Percentiles rank a stretch among this genome's conserved stretches.
Evolutionary conservation across 2,329 filamentous ascomycete genomes (phyloP).

Genomic region (Hawksworthiomyces lignivorus): DNA sequence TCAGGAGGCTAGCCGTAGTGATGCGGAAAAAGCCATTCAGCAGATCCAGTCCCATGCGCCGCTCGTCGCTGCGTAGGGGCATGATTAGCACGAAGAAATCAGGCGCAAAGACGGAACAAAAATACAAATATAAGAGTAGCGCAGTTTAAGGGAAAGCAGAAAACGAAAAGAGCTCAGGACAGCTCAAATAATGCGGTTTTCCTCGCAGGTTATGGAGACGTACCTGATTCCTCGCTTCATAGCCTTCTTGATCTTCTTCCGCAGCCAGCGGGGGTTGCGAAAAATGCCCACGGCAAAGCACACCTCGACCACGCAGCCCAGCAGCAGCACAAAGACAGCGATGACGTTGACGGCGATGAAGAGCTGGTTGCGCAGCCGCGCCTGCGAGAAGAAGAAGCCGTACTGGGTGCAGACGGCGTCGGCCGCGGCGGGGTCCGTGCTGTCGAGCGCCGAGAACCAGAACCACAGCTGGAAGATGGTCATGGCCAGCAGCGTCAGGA

Average conservation of each 20-base stretch:
- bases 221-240: constrained; percentile 4
- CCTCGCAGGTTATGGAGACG: neutral
- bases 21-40: constrained; percentile 2
- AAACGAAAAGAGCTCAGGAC: neutral
- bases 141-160: too few relatives aligned
- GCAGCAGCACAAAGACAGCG: constrained; percentile 11
- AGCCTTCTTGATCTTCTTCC: constrained; percentile 4
- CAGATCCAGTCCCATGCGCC: neutral
- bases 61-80: constrained; percentile 6
- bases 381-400: constrained; percentile 15
- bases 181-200: neutral
- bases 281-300: constrained; percentile 1
- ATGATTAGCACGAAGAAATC: neutral
- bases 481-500: constrained; percentile 9
- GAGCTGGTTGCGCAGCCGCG: constrained; percentile 9
- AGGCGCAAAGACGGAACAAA: too few relatives aligned
- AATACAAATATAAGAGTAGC: too few relatives aligned
- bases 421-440: neutral
- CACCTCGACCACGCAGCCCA: constrained; percentile 8
- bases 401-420: constrained; percentile 7
- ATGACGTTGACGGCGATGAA: constrained; percentile 15
- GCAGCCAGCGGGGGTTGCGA: constrained; percentile 5
- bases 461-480: constrained; percentile 17
- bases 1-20: neutral
- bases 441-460: constrained; percentile 6